phyloP scores from a whole-genome alignment of 2,329 filamentous ascomycete species.

The Talaromyces amestolkiae region DNA sequence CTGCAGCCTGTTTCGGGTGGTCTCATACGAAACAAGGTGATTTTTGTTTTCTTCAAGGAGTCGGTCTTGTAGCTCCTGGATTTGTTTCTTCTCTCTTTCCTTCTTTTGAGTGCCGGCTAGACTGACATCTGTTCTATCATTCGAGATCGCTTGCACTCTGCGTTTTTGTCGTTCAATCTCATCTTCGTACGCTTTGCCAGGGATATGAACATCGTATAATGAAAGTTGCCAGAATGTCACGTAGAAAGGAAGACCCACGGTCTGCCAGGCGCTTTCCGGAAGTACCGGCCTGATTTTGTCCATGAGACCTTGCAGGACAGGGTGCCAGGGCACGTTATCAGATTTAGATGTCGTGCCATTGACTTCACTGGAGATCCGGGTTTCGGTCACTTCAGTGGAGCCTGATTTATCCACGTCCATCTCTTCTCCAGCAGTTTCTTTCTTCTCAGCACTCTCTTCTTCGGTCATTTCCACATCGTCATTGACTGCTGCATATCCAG shows the following conservation, averaged over 20 bases:
- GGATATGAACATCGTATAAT: constrained; percentile 75
- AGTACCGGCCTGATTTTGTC: constrained; percentile 63
- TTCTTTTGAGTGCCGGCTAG: constrained; percentile 64
- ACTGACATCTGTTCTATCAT: constrained; percentile 71
- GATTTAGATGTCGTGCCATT: constrained; percentile 29
- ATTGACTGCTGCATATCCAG: constrained; percentile 27
- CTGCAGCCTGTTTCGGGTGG: constrained; percentile 66
- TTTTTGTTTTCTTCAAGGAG: constrained; percentile 71
- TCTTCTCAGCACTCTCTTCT: constrained; percentile 24
- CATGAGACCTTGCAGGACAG: constrained; percentile 71
- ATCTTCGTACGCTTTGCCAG: constrained; percentile 71
- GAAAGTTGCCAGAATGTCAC: constrained; percentile 90
- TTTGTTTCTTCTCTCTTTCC: constrained; percentile 66
- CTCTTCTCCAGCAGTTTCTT: constrained; percentile 24
- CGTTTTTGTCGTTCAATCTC: constrained; percentile 69
- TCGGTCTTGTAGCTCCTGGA: constrained; percentile 66
- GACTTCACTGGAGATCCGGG: background rate
- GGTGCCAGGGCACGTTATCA: constrained; percentile 57
- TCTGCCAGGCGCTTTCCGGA: constrained; percentile 63
- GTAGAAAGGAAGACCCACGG: constrained; percentile 77
- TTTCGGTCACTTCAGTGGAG: constrained; percentile 9
- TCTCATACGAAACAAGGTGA: constrained; percentile 65
- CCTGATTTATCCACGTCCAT: constrained; percentile 37
- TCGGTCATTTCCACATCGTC: constrained; percentile 37
- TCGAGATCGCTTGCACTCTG: constrained; percentile 64